Percentiles rank a stretch among this genome's conserved stretches.
phyloP scores from a whole-genome alignment of 345 rosid species.

The Cardamine chenopodiifolia region DNA sequence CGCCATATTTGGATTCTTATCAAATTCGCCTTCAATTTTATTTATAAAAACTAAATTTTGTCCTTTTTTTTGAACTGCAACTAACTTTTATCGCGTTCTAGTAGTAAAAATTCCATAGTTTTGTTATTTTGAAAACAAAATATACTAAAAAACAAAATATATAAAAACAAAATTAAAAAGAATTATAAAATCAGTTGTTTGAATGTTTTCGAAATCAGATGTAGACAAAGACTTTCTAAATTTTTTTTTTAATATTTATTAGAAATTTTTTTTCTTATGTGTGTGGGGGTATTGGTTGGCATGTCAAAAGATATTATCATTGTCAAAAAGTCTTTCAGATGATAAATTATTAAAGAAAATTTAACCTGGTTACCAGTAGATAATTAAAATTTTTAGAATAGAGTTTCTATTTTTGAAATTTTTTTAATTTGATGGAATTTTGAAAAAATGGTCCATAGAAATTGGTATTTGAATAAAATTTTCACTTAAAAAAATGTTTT shows the following conservation, averaged over 20 bases:
- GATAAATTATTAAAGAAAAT: neutral
- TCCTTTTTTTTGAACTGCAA: neutral
- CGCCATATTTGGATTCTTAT: constrained; percentile 24
- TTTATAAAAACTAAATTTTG: neutral
- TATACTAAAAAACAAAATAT: neutral
- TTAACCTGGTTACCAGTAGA: neutral
- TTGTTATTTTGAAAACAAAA: neutral
- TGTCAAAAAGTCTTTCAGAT: neutral
- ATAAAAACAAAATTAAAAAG: neutral
- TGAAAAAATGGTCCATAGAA: neutral
- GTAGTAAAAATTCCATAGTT: neutral
- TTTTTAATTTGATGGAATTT: neutral
- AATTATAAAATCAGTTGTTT: neutral
- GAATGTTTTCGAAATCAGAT: neutral
- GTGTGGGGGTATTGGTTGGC: neutral
- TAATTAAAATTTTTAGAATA: neutral
- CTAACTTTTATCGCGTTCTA: neutral
- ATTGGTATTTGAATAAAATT: neutral
- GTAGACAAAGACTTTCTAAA: neutral
- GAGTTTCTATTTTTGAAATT: neutral
- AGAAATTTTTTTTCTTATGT: neutral
- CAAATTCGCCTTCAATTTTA: neutral
- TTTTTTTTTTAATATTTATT: neutral
- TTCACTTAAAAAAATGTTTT: neutral
- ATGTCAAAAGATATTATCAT: neutral